Evolutionary conservation across 208 protist genomes (phyloP).

Genomic region (Trypanosoma rangeli): DNA sequence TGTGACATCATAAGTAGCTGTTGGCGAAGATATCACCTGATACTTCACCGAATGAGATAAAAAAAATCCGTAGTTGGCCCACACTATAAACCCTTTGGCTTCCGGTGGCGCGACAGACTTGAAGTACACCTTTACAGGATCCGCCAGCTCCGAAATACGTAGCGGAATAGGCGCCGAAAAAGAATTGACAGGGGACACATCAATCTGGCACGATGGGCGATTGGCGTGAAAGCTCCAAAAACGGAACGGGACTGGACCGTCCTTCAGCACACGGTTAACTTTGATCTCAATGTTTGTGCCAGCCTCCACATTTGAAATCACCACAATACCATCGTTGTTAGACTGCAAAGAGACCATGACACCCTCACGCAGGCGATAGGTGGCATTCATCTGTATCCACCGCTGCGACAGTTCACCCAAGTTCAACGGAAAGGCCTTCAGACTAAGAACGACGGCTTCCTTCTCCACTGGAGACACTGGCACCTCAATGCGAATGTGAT

Average conservation of each 20-base stretch:
- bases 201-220: constrained; percentile 61
- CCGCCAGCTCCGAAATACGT: background rate
- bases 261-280: constrained; percentile 42
- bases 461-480: constrained; percentile 26
- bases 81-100: constrained; percentile 35
- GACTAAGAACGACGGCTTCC: constrained; percentile 64
- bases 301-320: constrained; percentile 44
- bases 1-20: background rate
- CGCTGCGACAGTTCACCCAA: constrained; percentile 31
- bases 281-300: constrained; percentile 59
- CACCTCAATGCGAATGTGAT: constrained; percentile 55
- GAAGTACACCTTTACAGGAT: constrained; percentile 54
- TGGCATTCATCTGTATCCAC: constrained; percentile 69
- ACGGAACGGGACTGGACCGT: constrained; percentile 72
- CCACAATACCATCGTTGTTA: constrained; percentile 61
- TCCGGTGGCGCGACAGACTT: constrained; percentile 35
- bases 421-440: constrained; percentile 42
- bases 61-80: background rate
- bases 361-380: constrained; percentile 39
- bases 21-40: constrained; percentile 13
- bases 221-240: constrained; percentile 81
- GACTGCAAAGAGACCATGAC: constrained; percentile 30
- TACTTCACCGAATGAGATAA: background rate
- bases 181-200: constrained; percentile 42
- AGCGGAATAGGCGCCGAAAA: constrained; percentile 60